Base-by-base conservation (phyloP, 768 basidiomycete species). In the Termitomyces sp. region DNA sequence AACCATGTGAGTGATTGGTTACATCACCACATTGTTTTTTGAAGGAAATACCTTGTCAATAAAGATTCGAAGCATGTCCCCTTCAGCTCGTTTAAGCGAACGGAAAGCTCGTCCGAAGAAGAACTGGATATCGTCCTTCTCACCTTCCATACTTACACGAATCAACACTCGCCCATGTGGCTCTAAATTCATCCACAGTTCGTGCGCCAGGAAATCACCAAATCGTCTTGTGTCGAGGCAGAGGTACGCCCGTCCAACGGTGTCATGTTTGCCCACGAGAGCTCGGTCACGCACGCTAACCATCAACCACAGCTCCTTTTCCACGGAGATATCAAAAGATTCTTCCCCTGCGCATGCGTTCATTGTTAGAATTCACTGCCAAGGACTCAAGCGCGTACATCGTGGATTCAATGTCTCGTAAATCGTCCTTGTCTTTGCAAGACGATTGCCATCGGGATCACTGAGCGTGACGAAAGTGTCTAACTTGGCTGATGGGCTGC, bases 51-150 rank as follows among this genome's bases (percentile, higher is more conserved):
- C 96, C 85, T 99, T 98, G 77, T 99, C 97, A 57, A 98, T 89
- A 71, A 98, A 96, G 36, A 90, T 90, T 12, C 95, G 81, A 54
- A 94, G 83, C 96, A 99, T 98, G 66, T 99, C 96, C 24, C 82
- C 86, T 68, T 98, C 94, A 0, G 94, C 92, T 33, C 94, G 78
- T 73, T 98, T 98, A 63, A 99, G 70, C 40, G 87, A 92, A 47
- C 96, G 80, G 80, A 99, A 99, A 3, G 88, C 96, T 33, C 94
- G 82, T 28, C 97, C 97, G 66, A 98, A 99, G 77, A 90, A 95
- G 77, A 97, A 99, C 64, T 91, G 91, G 8, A 94, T 92, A 69
- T 99, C 97, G 65, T 97, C 94, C 73, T 96, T 94, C 79, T 98
- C 97, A 54, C 95, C 94, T 68, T 99, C 97, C 94, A 98, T 97